Evolutionary conservation across 805 yeast species (phyloP), one percentile per base, ranked within the genome.

Genomic region (Yamadazyma olivae): DNA sequence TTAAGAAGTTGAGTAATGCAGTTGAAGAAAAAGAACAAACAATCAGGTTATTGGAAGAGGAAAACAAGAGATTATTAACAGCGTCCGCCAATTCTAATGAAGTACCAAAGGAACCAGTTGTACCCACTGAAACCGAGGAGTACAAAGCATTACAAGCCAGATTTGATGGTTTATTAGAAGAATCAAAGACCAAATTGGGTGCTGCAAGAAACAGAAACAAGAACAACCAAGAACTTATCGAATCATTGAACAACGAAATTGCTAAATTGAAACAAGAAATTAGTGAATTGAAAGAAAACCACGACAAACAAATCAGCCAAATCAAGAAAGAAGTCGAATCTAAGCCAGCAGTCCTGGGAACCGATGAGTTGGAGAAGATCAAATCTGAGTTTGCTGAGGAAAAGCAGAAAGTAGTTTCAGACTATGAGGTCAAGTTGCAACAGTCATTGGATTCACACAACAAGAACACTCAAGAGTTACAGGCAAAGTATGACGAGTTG

Each of bases 1-100:
- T 73, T 12, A 54, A 53, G 7, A 51, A 56, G 5, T 51, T 72
- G 31, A 59, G 37, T 15, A 30, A 30, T 5, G 9, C 30, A 8
- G 39, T 71, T 8, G 73, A 64, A 10, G 70, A 75, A 12, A 77
- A 74, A 36, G 71, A 67, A 14, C 71, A 75, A 49, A 72, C 75
- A 37, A 49, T 81, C 27, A 54, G 56, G 28, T 54, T 75, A 17
- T 49, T 71, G 6, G 59, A 62, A 25, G 77, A 76, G 42, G 87
- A 83, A 41, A 67, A 70, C 35, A 74, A 72, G n/a, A 65, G 77
- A 17, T 76, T 86, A 79, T 77, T 75, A 55, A 60, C 57, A 10
- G 69, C 79, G 41, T 57, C 77, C 5, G 71, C 71, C 35, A 56
- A 45, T 29, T 40, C 31, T 5, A 54, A 46, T 46, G 35, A 49